Evolutionary conservation across 2,329 filamentous ascomycete species (phyloP).

Genomic region (Clonostachys byssicola): DNA sequence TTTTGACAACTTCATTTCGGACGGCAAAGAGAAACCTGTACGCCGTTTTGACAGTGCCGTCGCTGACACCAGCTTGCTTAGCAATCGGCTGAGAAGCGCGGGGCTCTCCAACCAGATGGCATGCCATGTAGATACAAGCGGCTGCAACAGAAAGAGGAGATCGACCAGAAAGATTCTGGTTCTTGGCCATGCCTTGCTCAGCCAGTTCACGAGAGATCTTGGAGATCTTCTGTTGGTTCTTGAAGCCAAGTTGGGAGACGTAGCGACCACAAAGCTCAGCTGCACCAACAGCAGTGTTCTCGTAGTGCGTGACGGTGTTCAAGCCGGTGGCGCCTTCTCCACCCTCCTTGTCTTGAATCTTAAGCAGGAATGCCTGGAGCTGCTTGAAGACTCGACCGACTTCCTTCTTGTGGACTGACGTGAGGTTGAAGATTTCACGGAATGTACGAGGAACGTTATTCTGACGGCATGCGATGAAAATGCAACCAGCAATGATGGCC

Average conservation of each 20-base stretch:
- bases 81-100: conserved; percentile 86
- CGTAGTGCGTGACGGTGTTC: conserved; percentile 64
- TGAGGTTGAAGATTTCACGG: conserved; percentile 89
- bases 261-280: conserved; percentile 85
- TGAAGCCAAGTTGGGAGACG: conserved; percentile 75
- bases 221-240: conserved; percentile 68
- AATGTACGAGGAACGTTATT: conserved; percentile 85
- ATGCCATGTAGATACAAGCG: conserved; percentile 95
- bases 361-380: conserved; percentile 82
- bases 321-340: conserved; percentile 36
- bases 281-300: conserved; percentile 74
- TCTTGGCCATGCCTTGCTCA: conserved; percentile 59
- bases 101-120: conserved; percentile 75
- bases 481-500: conserved; percentile 89
- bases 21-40: conserved; percentile 84
- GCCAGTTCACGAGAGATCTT: conserved; percentile 79
- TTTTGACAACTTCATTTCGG: conserved; percentile 68
- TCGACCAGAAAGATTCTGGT: conserved; percentile 80
- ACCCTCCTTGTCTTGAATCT: conserved; percentile 57
- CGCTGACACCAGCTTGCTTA: conserved; percentile 80
- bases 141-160: conserved; percentile 92
- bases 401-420: conserved; percentile 93
- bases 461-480: conserved; percentile 96
- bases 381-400: conserved; percentile 94
- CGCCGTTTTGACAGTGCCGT: conserved; percentile 93